phyloP scores from a whole-genome alignment of 345 rosid genomes.

The Microcos paniculata region DNA sequence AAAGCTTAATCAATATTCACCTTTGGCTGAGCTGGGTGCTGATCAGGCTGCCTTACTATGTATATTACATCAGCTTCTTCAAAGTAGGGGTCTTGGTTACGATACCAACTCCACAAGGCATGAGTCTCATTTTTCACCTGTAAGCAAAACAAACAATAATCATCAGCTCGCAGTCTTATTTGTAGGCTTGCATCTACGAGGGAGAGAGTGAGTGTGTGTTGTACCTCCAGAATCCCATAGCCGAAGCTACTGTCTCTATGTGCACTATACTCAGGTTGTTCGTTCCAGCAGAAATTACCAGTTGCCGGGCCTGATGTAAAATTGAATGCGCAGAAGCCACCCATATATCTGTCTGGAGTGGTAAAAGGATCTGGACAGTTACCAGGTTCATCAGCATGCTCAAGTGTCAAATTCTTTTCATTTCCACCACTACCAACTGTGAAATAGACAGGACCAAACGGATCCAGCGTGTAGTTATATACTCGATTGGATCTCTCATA shows the following conservation, averaged over 20 bases:
- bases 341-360: constrained; percentile 50
- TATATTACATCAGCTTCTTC: constrained; percentile 54
- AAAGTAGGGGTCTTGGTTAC: constrained; percentile 56
- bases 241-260: constrained; percentile 94
- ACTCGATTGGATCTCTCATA: constrained; percentile 93
- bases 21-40: constrained; percentile 37
- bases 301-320: constrained; percentile 68
- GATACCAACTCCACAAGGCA: constrained; percentile 88
- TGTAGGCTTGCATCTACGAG: too few relatives aligned
- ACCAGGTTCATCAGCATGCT: constrained; percentile 83
- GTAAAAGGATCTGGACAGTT: constrained; percentile 66
- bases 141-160: neutral
- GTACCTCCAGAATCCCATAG: constrained; percentile 94
- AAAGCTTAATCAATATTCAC: constrained; percentile 16
- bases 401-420: constrained; percentile 57
- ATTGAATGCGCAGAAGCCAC: constrained; percentile 74
- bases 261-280: constrained; percentile 91
- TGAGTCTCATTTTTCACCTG: constrained; percentile 83
- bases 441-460: constrained; percentile 76
- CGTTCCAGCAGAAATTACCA: constrained; percentile 87
- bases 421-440: constrained; percentile 81
- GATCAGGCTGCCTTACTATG: constrained; percentile 67
- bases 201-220: neutral
- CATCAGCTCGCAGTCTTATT: neutral
- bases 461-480: constrained; percentile 78